A percentile compares a stretch with the other conserved stretches of the same genome.
These are phyloP conservation scores for Mycena galopus DNA, from an alignment of 768 basidiomycete species.

Conservation along the genomic window DNA sequence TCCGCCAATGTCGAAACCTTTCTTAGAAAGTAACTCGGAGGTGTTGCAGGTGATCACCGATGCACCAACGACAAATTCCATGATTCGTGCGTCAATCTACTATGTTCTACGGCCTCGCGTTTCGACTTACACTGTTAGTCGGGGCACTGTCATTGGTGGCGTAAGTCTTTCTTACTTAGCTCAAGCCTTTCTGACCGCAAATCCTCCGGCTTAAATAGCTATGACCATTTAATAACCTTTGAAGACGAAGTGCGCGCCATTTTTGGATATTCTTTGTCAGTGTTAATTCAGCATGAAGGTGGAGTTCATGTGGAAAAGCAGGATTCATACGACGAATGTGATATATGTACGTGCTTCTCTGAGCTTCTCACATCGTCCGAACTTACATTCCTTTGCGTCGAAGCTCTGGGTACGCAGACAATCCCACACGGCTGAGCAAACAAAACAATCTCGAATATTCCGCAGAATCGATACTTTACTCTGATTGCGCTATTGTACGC, in stretches of 20 bases:
- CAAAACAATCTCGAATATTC: not conserved
- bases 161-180: conserved; percentile 9
- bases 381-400: not conserved
- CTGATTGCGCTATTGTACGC: conserved; percentile 23
- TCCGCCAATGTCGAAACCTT: not conserved
- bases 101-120: not conserved
- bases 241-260: conserved; percentile 17
- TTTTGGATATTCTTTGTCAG: not conserved
- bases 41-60: conserved; percentile 23
- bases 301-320: conserved; percentile 33
- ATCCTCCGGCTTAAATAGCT: conserved; percentile 2
- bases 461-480: conserved; percentile 35
- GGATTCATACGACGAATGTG: conserved; percentile 12
- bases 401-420: conserved; percentile 9
- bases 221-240: conserved; percentile 30
- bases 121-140: conserved; percentile 24
- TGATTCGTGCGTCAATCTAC: conserved; percentile 28
- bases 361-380: not conserved
- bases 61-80: conserved; percentile 29
- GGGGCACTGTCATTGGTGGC: conserved; percentile 24
- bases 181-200: not conserved
- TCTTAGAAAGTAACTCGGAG: not conserved
- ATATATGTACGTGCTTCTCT: conserved; percentile 22
- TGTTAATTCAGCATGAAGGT: conserved; percentile 6
- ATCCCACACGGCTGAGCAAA: not conserved